phyloP scores from a whole-genome alignment of 1,284 basidiomycete species.

The Uromyces viciae-fabae region DNA sequence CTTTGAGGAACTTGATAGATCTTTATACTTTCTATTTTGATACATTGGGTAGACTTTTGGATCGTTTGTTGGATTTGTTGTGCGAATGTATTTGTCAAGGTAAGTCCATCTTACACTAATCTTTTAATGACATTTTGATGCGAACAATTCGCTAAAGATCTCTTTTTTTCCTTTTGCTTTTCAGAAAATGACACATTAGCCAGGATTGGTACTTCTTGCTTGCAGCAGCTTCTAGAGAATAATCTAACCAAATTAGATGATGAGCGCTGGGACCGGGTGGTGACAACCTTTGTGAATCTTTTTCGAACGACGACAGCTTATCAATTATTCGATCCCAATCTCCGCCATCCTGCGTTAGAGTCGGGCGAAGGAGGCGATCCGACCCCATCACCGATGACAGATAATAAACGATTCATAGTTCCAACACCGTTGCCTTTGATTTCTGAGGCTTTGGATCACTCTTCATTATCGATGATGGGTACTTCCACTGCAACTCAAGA shows the following conservation, averaged over 20 bases:
- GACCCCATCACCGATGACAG: conserved; percentile 39
- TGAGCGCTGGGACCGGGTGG: conserved; percentile 83
- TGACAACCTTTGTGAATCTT: conserved; percentile 87
- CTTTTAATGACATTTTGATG: neutral
- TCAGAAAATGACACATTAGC: conserved; percentile 96
- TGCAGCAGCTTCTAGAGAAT: conserved; percentile 91
- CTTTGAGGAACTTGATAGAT: conserved; percentile 88
- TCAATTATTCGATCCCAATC: conserved; percentile 87
- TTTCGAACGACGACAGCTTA: conserved; percentile 97
- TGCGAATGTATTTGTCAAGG: conserved; percentile 99
- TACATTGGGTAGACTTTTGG: conserved; percentile 80
- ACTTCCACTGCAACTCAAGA: too few species aligned
- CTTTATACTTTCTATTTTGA: conserved; percentile 96
- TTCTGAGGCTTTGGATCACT: conserved; percentile 40
- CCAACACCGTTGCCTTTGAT: conserved; percentile 70
- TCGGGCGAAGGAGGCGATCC: conserved; percentile 40
- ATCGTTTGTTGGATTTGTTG: conserved; percentile 84
- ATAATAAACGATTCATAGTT: conserved; percentile 65
- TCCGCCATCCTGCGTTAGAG: conserved; percentile 63
- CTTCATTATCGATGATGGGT: conserved; percentile 12
- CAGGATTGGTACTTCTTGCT: conserved; percentile 93
- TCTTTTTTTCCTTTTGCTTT: neutral
- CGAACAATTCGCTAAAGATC: neutral
- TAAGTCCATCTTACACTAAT: conserved; percentile 53
- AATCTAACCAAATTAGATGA: conserved; percentile 84